Conservation (phyloP, 164 flowering plant species). For the Nymphaea thermarum region DNA sequence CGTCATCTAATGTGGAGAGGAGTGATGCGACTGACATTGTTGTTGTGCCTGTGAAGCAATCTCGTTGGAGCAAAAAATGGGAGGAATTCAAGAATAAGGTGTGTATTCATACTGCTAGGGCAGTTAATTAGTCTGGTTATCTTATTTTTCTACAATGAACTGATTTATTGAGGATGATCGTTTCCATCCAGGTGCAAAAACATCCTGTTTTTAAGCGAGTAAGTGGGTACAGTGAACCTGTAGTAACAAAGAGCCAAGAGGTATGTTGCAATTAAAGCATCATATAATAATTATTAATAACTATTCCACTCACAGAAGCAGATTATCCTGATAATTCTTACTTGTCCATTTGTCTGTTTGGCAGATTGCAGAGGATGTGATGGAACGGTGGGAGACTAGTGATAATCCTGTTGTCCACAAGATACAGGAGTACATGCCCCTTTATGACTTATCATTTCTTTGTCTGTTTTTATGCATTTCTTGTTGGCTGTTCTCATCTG, state of each 20-base stretch:
- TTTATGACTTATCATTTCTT: background rate
- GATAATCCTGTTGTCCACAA: constrained; percentile 89
- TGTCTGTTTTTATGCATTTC: background rate
- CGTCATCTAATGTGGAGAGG: constrained; percentile 42
- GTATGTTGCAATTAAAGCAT: constrained; percentile 16
- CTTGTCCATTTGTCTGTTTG: constrained; percentile 1
- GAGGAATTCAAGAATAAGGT: constrained; percentile 74
- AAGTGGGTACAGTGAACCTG: constrained; percentile 76
- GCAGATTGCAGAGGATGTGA: constrained; percentile 85
- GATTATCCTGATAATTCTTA: background rate
- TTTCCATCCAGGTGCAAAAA: constrained; percentile 40
- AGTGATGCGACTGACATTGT: constrained; percentile 76
- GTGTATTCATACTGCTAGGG: background rate
- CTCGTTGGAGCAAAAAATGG: constrained; percentile 75
- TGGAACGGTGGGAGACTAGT: constrained; percentile 92
- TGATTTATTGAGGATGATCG: too few species aligned
- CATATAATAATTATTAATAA: too few species aligned
- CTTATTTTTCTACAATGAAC: too few species aligned
- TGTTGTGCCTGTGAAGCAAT: constrained; percentile 53
- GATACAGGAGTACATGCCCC: constrained; percentile 70
- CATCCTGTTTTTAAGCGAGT: constrained; percentile 65
- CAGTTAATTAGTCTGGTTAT: too few species aligned
- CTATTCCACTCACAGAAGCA: too few species aligned
- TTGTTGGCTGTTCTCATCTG: background rate
- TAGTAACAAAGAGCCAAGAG: constrained; percentile 74